These are phyloP conservation scores for Sinapis alba DNA, from an alignment of 441 rosid species.

Conservation along the genomic window DNA sequence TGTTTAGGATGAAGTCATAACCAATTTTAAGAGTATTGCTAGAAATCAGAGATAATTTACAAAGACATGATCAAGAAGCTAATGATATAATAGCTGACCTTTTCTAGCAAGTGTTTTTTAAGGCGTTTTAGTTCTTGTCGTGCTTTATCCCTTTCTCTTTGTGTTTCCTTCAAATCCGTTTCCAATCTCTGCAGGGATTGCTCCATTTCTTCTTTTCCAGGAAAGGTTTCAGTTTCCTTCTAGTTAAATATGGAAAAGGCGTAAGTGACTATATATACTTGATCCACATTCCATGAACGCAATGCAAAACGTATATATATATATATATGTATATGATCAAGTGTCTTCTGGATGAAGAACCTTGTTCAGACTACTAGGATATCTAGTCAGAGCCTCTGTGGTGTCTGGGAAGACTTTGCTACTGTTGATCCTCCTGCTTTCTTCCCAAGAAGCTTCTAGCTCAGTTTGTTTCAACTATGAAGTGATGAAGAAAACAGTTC, in stretches of 20 bases:
- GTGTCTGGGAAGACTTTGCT: slow-evolving; percentile 41
- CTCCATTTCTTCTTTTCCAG: slow-evolving; percentile 61
- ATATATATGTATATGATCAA: not conserved
- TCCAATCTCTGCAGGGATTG: slow-evolving; percentile 56
- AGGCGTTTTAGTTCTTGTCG: slow-evolving; percentile 72
- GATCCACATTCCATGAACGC: not conserved
- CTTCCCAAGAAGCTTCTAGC: slow-evolving; percentile 62
- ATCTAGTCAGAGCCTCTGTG: slow-evolving; percentile 16
- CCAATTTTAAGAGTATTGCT: not conserved
- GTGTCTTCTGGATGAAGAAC: slow-evolving; percentile 29
- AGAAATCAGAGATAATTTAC: not conserved
- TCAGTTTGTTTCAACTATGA: slow-evolving; percentile 59
- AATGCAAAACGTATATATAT: not conserved
- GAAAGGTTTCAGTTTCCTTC: slow-evolving; percentile 47
- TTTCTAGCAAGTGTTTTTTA: slow-evolving; percentile 85
- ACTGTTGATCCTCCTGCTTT: slow-evolving; percentile 44
- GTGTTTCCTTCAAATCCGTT: slow-evolving; percentile 59
- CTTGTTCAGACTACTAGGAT: slow-evolving; percentile 38
- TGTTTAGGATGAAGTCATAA: not conserved
- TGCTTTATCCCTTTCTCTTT: slow-evolving; percentile 71
- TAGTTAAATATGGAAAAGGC: slow-evolving; percentile 22
- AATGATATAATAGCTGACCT: slow-evolving; percentile 49
- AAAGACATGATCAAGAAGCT: slow-evolving; percentile 1
- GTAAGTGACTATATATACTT: not conserved
- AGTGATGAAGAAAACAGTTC: slow-evolving; percentile 12